Evolutionary conservation across 2,329 filamentous ascomycete species (phyloP), one percentile per base, ranked within the genome.

Genomic region (Colletotrichum spinosum): DNA sequence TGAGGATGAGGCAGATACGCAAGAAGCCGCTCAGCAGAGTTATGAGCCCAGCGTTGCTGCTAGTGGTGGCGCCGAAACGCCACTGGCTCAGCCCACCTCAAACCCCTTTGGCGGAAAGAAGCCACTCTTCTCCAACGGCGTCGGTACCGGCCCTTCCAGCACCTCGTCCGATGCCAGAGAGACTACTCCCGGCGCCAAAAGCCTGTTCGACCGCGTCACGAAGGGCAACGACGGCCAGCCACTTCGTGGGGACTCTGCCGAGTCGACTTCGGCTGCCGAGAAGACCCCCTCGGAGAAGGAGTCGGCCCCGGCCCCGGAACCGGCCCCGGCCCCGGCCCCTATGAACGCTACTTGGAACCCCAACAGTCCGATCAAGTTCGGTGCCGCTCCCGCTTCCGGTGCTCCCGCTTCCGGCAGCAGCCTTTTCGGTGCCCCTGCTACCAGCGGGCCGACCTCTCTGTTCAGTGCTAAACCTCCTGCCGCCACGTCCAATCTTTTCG

Each of bases 191-290:
- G 81, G 79, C 17, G 25, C 25, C 4, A 79, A 80, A 50, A 87
- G 86, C 72, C 71, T 88, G 12, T 88, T 88, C 68, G 86, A 87
- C 44, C 83, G 86, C 39, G 80, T 88, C 8, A 83, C 80, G 6
- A 84, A 81, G 72, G 82, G 79, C 51, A 77, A 72, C 15, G 80
- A 85, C 66, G 84, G 84, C 2, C 80, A 87, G 61, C 81, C 83
- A 13, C 72, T 86, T 2, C 80, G 83, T 34, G 72, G 79, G 58
- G 69, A 74, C 49, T 63, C 62, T 8, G 57, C 42, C 3, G 58
- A 70, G 17, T 75, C 73, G 42, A 68, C 72, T 41, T 54, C 76
- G 68, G 73, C 71, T 42, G 67, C 73, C 8, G 78, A 80, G 45
- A 78, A 80, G 70, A 79, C 80, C 13, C 17, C 51, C 12, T 55